Percentiles rank a stretch among this genome's conserved stretches.
Evolutionary conservation across 768 basidiomycete genomes (phyloP).

Genomic region (Amanita brunnescens): DNA sequence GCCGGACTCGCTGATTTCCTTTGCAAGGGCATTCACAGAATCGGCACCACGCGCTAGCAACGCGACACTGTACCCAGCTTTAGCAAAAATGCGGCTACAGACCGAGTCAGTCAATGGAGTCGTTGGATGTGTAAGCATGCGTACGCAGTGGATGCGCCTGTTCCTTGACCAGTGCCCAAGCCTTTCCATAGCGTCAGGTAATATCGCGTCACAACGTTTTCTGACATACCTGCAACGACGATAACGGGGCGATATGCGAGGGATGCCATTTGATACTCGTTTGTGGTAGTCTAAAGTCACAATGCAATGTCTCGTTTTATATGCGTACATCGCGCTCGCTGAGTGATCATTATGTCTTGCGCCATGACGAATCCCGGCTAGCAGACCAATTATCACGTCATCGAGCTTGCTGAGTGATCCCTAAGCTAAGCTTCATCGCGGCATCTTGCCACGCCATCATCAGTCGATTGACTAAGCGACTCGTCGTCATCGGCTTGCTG

Average conservation of each 20-base stretch:
- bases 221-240: slow-evolving; percentile 46
- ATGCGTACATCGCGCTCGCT: neutral
- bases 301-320: neutral
- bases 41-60: slow-evolving; percentile 52
- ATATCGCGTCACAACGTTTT: slow-evolving; percentile 1
- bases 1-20: slow-evolving; percentile 46
- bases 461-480: too few species aligned
- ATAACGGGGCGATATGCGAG: slow-evolving; percentile 38
- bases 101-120: neutral
- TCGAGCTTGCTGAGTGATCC: too few species aligned
- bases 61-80: slow-evolving; percentile 58
- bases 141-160: slow-evolving; percentile 52
- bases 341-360: neutral
- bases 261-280: slow-evolving; percentile 17
- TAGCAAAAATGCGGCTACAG: slow-evolving; percentile 47
- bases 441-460: too few species aligned
- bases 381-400: too few species aligned
- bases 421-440: neutral
- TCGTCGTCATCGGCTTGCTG: neutral
- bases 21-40: slow-evolving; percentile 41
- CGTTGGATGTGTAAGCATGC: slow-evolving; percentile 13
- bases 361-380: neutral
- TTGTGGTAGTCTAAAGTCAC: neutral
- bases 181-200: slow-evolving; percentile 19
- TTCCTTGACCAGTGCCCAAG: slow-evolving; percentile 39